Evolutionary conservation across 2,329 filamentous ascomycete genomes (phyloP).

Genomic region (Talaromyces sp.): DNA sequence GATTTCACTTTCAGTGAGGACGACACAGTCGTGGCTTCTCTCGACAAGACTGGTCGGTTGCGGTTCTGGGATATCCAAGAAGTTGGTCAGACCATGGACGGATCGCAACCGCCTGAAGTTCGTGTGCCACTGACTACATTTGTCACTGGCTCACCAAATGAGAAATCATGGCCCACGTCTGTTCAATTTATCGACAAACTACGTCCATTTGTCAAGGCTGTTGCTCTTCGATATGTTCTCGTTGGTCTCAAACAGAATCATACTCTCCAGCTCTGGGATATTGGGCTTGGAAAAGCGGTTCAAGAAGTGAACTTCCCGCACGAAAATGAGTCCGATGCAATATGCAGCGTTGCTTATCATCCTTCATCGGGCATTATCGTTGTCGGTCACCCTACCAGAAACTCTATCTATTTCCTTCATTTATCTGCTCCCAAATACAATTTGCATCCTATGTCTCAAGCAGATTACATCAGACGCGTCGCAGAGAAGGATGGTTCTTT

Average conservation of each 20-base stretch:
- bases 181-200: conserved; percentile 95
- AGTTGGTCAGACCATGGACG: conserved; percentile 56
- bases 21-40: conserved; percentile 86
- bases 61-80: conserved; percentile 97
- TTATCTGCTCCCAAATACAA: conserved; percentile 92
- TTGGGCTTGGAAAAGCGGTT: conserved; percentile 89
- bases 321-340: conserved; percentile 93
- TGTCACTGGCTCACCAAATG: conserved; percentile 77
- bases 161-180: conserved; percentile 96
- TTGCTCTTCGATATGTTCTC: conserved; percentile 89
- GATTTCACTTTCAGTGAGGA: conserved; percentile 98
- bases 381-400: conserved; percentile 91
- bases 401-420: conserved; percentile 96
- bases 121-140: conserved; percentile 83
- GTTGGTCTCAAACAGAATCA: conserved; percentile 99
- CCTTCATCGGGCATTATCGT: conserved; percentile 88
- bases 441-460: conserved; percentile 75
- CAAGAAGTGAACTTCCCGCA: conserved; percentile 97
- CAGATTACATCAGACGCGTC: conserved; percentile 77
- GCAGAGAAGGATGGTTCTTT: conserved; percentile 68
- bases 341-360: conserved; percentile 95
- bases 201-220: conserved; percentile 84
- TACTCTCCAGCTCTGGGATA: conserved; percentile 96
- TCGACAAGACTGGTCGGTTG: conserved; percentile 93
- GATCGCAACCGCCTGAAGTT: conserved; percentile 63